Evolutionary conservation across 768 basidiomycete genomes (phyloP).

Genomic region (Pleurotus sapidus): DNA sequence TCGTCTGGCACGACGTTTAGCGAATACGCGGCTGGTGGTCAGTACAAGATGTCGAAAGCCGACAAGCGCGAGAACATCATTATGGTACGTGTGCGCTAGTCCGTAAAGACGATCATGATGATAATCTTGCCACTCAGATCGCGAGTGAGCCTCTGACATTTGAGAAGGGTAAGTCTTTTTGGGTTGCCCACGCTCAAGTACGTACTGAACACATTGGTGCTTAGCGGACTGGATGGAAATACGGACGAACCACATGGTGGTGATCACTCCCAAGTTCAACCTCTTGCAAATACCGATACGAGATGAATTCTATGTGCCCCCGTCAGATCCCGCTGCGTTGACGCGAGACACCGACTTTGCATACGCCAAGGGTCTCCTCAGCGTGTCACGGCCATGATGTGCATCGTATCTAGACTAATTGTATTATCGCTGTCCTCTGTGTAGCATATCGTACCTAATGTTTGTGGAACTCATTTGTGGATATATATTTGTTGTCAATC

Average conservation of each 20-base stretch:
- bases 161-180: constrained; percentile 65
- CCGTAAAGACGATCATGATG: neutral
- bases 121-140: constrained; percentile 42
- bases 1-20: constrained; percentile 94
- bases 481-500: too few relatives aligned
- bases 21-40: constrained; percentile 83
- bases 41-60: constrained; percentile 93
- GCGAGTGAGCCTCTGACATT: constrained; percentile 95
- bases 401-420: constrained; percentile 33
- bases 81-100: constrained; percentile 46
- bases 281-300: constrained; percentile 91
- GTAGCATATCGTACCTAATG: too few relatives aligned
- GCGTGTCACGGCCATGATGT: constrained; percentile 13
- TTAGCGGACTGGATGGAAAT: constrained; percentile 99
- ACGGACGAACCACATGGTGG: constrained; percentile 92
- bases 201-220: neutral
- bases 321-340: constrained; percentile 72
- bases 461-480: too few relatives aligned
- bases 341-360: constrained; percentile 81
- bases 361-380: constrained; percentile 81
- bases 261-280: constrained; percentile 96
- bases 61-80: constrained; percentile 97
- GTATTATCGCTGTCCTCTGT: too few relatives aligned
- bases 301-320: constrained; percentile 90
- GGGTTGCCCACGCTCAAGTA: neutral